Base-by-base conservation (phyloP, 2,329 filamentous ascomycete genomes). In the Thelonectria blattea region DNA sequence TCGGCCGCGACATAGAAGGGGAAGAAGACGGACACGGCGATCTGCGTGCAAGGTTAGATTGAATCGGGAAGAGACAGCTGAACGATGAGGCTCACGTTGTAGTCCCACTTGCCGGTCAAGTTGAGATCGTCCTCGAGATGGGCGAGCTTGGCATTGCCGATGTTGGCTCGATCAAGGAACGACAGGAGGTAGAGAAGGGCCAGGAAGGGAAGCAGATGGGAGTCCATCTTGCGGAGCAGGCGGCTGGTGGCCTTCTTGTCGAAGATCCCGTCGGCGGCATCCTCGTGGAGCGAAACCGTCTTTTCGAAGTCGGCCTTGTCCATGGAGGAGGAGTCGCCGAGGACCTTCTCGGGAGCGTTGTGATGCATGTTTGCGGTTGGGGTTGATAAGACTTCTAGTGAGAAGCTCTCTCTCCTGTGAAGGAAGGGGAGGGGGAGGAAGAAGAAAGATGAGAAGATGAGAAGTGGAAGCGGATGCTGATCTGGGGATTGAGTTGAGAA, bases 121-220 rank as follows among this genome's bases (percentile, higher is more conserved):
- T 57, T 60, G 32, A 75, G 65, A 18, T 67, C 65, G n/a, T 65
- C 58, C 48, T 73, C 70, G 6, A 90, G 75, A 0, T 84, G 83
- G 3, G 85, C 85, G 12, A 89, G 73, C 66, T 80, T 83, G 10
- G 86, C 86, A 70, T 89, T 89, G 17, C 86, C 84, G 45, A 78
- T 73, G 63, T 78, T 78, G 58, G 75, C 70, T 37, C 73, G 71
- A 54, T 78, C 75, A 17, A 78, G 71, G 72, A 86, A 86, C 53
- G 81, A 83, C 12, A 83, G 81, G 2, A 88, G 74, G 63, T 88
- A 88, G 17, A 88, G 79, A 0, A 88, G 69, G 4, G 84, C 81
- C 62, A 88, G 80, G 71, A 87, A 83, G 1, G 86, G 86, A 46
- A 88, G 81, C 20, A 88, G 79, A 68, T 80, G 76, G 76, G 79